These are phyloP conservation scores for Euptelea pleiosperma DNA, from an alignment of 164 flowering plant species.

Conservation along the genomic window DNA sequence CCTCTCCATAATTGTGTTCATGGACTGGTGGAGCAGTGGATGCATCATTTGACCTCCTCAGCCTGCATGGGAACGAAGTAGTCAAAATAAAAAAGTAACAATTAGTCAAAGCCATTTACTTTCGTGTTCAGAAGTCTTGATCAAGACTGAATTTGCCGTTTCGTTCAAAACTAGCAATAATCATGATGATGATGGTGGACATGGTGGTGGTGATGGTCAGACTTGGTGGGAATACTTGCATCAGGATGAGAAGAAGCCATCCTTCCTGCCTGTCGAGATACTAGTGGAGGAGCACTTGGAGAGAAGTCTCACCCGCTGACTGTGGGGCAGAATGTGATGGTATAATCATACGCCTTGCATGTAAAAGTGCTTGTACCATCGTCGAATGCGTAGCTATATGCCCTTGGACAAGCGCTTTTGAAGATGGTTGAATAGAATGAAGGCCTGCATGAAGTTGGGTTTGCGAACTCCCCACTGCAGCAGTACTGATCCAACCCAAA, in stretches of 20 bases:
- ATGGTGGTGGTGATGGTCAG: too few species aligned
- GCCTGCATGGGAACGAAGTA: slow-evolving; percentile 16
- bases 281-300: too few species aligned
- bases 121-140: too few species aligned
- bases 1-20: slow-evolving; percentile 18
- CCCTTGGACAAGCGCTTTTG: slow-evolving; percentile 78
- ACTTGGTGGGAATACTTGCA: too few species aligned
- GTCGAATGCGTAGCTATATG: slow-evolving; percentile 83
- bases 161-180: too few species aligned
- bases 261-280: too few species aligned
- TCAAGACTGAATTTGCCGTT: too few species aligned
- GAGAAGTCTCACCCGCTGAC: slow-evolving; percentile 39
- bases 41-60: slow-evolving; percentile 10
- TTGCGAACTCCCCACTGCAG: slow-evolving; percentile 75
- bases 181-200: too few species aligned
- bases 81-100: background rate
- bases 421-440: slow-evolving; percentile 64
- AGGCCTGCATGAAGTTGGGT: slow-evolving; percentile 66
- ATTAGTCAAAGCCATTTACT: background rate
- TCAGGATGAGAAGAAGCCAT: too few species aligned
- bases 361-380: slow-evolving; percentile 85
- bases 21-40: slow-evolving; percentile 7
- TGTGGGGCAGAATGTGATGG: slow-evolving; percentile 68
- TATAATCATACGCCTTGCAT: slow-evolving; percentile 68
- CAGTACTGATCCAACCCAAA: slow-evolving; percentile 78